Conservation (phyloP, 2,329 filamentous ascomycete species). For the Cladophialophora psammophila region DNA sequence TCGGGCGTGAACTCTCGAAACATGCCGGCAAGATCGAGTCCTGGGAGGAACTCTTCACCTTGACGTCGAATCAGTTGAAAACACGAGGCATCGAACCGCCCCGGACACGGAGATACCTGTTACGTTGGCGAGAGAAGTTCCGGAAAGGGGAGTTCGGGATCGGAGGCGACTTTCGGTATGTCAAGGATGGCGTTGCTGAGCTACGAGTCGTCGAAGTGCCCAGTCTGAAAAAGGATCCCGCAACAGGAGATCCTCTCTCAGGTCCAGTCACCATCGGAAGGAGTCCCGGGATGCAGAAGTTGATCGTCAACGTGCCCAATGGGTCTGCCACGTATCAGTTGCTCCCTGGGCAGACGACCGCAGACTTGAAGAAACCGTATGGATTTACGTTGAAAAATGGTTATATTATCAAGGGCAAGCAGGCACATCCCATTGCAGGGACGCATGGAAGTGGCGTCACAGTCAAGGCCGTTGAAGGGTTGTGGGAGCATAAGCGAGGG, state of each 20-base stretch:
- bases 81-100: slow-evolving; percentile 87
- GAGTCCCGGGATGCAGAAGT: slow-evolving; percentile 62
- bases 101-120: slow-evolving; percentile 79
- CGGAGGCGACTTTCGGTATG: slow-evolving; percentile 80
- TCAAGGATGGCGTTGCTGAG: slow-evolving; percentile 68
- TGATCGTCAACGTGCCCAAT: slow-evolving; percentile 67
- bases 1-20: slow-evolving; percentile 83
- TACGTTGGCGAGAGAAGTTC: slow-evolving; percentile 88
- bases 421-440: slow-evolving; percentile 72
- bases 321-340: slow-evolving; percentile 63
- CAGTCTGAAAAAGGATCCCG: slow-evolving; percentile 45
- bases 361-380: slow-evolving; percentile 62
- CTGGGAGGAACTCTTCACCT: slow-evolving; percentile 88
- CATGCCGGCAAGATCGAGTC: slow-evolving; percentile 86
- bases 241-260: slow-evolving; percentile 42
- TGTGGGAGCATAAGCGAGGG: slow-evolving; percentile 90
- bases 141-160: slow-evolving; percentile 77
- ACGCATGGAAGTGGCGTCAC: slow-evolving; percentile 66
- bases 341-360: slow-evolving; percentile 50
- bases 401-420: slow-evolving; percentile 76
- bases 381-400: slow-evolving; percentile 74
- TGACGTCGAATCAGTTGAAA: slow-evolving; percentile 77
- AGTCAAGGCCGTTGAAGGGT: slow-evolving; percentile 78
- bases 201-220: slow-evolving; percentile 65
- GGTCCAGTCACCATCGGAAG: slow-evolving; percentile 48